Evolutionary conservation across 768 basidiomycete species (phyloP), one percentile per base, ranked within the genome.

Genomic region (Tremella yokohamensis): DNA sequence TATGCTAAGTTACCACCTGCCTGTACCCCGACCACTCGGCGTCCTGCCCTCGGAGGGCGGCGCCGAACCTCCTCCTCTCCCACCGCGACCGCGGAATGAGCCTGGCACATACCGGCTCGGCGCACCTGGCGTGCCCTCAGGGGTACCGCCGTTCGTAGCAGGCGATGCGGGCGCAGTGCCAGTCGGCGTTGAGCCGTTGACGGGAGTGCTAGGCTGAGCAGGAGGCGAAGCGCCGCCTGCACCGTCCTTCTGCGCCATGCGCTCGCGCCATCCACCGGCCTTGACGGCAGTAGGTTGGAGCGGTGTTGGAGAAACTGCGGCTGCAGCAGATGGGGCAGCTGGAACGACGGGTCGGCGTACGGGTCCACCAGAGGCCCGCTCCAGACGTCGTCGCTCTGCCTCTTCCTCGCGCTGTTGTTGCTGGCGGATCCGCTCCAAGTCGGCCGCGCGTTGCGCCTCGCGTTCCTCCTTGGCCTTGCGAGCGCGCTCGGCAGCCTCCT

Each of bases 191-290:
- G 55, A 40, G 2, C 54, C 59, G 25, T 56, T 51, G 11, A 38
- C 50, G 29, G 67, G 49, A 11, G 62, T 47, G 3, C 62, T 29
- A 42, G 61, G 38, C 9, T 65, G 39, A 22, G 65, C 63, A 42
- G 56, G 65, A 38, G 58, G 63, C 19, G 54, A 44, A 39, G 39
- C 57, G 49, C 51, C 61, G 19, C 56, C 67, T 13, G 63, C 71
- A 9, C 70, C 74, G 2, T 72, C 69, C 50, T 76, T 83, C 11
- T 80, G 83, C 26, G 80, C 81, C 64, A 80, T 78, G 49, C 85
- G 81, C 9, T 80, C 81, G 56, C 87, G 80, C 87, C 87, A 89
- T 19, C 81, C 81, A 12, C 82, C 81, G 40, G 79, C 79, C 25
- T 56, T 56, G 40, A 68, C 62, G 3, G 60, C 29, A 8, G 67